phyloP scores from a whole-genome alignment of 78 protist genomes.

The slime mould (Dictyostelium discoideum) region DNA sequence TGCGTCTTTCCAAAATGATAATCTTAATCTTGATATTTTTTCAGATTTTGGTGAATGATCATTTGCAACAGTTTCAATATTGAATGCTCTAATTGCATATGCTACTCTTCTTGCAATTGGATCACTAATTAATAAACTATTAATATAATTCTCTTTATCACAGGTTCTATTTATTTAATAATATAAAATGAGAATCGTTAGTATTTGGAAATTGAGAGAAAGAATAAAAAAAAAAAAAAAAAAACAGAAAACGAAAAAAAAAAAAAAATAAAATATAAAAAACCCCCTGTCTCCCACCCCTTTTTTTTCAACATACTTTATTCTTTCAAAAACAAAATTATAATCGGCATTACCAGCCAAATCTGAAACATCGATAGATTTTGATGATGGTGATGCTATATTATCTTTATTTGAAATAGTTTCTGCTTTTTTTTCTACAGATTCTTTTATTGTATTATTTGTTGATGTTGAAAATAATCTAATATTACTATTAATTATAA shows the following conservation, averaged over 20 bases:
- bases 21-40: constrained; percentile 43
- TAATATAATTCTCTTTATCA: constrained; percentile 55
- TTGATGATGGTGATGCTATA: constrained; percentile 45
- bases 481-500: background rate
- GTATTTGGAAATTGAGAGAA: too few relatives aligned
- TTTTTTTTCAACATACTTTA: background rate
- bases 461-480: background rate
- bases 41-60: constrained; percentile 38
- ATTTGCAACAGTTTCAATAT: constrained; percentile 57
- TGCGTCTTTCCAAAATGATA: constrained; percentile 77
- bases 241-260: too few relatives aligned
- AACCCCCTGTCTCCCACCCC: background rate
- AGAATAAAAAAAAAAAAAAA: too few relatives aligned
- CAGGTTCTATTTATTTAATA: background rate
- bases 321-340: constrained; percentile 59
- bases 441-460: background rate
- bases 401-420: background rate
- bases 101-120: constrained; percentile 32
- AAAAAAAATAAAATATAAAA: too few relatives aligned
- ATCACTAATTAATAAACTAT: constrained; percentile 37
- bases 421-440: background rate
- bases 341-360: constrained; percentile 27
- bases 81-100: constrained; percentile 61
- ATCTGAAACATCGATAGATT: constrained; percentile 25
- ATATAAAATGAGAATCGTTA: background rate